A percentile compares a stretch with the other conserved stretches of the same genome.
These are phyloP conservation scores for Arthroderma sp. DNA, from an alignment of 2,329 filamentous ascomycete genomes.

Conservation along the genomic window DNA sequence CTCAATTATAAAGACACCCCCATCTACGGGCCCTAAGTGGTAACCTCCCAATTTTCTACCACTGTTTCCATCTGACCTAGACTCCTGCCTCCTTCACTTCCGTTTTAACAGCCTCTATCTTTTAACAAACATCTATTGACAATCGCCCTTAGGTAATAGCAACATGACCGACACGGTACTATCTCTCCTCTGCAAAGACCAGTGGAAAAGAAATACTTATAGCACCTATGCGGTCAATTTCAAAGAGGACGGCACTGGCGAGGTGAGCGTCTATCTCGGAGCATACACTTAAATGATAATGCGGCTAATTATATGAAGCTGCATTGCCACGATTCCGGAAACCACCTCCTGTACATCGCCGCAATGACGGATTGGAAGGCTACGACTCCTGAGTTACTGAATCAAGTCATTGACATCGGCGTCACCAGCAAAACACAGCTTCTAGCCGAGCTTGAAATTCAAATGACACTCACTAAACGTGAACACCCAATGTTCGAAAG, in stretches of 20 bases:
- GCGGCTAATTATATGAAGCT: neutral
- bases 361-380: neutral
- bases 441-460: neutral
- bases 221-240: neutral
- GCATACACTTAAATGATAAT: neutral
- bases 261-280: neutral
- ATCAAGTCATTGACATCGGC: neutral
- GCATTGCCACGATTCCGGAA: neutral
- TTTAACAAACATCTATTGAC: too few relatives aligned
- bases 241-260: neutral
- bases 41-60: too few relatives aligned
- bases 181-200: neutral
- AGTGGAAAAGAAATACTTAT: neutral
- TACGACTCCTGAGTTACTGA: neutral
- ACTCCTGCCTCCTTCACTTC: too few relatives aligned
- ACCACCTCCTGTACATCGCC: neutral
- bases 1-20: too few relatives aligned
- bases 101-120: too few relatives aligned
- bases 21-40: too few relatives aligned
- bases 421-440: neutral
- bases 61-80: too few relatives aligned
- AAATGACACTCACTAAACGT: neutral
- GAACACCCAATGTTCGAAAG: too few relatives aligned
- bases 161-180: neutral
- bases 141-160: neutral